These are phyloP conservation scores for Rhizoclosmatium globosum DNA, from an alignment of 192 early-diverging fungal genomes.

Conservation along the genomic window DNA sequence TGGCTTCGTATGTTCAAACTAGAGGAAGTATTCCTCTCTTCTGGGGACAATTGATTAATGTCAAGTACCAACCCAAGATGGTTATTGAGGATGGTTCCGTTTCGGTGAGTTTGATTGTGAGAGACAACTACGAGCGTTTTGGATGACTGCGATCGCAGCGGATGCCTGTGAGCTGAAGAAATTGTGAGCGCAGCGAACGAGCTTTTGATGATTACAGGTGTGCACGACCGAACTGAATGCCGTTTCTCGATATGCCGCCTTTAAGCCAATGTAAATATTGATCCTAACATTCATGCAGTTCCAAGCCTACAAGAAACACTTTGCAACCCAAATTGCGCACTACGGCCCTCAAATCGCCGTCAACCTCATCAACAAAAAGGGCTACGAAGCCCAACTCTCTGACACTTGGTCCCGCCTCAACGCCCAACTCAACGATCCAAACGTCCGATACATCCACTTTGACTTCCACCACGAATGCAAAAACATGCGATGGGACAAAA, in stretches of 20 bases:
- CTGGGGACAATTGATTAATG: slow-evolving; percentile 93
- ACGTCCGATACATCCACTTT: slow-evolving; percentile 82
- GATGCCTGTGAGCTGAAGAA: no score
- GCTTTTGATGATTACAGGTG: no score
- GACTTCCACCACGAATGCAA: slow-evolving; percentile 98
- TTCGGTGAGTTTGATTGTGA: slow-evolving; percentile 60
- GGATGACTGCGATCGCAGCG: no score
- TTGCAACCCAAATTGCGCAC: slow-evolving; percentile 68
- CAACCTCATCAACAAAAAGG: slow-evolving; percentile 94
- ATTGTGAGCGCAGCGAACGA: no score
- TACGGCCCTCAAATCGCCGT: slow-evolving; percentile 89
- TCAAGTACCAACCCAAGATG: slow-evolving; percentile 90
- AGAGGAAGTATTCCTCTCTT: slow-evolving; percentile 94
- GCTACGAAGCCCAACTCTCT: slow-evolving; percentile 87
- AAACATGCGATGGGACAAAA: slow-evolving; percentile 94
- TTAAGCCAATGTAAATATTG: not conserved
- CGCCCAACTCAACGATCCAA: slow-evolving; percentile 48
- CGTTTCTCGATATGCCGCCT: no score
- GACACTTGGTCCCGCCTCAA: slow-evolving; percentile 80
- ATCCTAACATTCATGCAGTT: slow-evolving; percentile 50
- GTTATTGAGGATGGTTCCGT: slow-evolving; percentile 73
- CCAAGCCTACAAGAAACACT: slow-evolving; percentile 75
- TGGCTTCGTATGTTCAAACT: slow-evolving; percentile 86
- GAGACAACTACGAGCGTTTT: not conserved
- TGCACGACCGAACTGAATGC: no score